A percentile compares a stretch with the other conserved stretches of the same genome.
phyloP scores from a whole-genome alignment of 306 rosid species.

The Medicago ruthenica region DNA sequence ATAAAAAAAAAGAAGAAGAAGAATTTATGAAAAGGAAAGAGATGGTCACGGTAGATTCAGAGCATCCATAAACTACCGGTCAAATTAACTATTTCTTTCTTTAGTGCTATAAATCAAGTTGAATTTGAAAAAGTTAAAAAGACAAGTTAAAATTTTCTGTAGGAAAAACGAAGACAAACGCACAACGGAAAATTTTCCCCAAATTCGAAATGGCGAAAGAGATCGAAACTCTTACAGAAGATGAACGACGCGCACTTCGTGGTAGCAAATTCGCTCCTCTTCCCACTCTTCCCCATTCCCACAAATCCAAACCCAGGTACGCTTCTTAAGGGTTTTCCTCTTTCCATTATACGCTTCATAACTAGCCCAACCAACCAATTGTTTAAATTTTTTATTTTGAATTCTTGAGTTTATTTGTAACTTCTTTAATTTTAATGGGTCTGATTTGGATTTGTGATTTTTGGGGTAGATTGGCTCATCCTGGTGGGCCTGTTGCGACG shows the following conservation, averaged over 20 bases:
- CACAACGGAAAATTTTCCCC: background rate
- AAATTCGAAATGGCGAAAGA: slow-evolving; percentile 51
- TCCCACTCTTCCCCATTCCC: slow-evolving; percentile 53
- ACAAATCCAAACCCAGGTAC: slow-evolving; percentile 67
- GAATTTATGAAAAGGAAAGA: too few relatives aligned
- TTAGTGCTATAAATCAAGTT: slow-evolving; percentile 3
- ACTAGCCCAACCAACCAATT: background rate
- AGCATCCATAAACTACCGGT: background rate
- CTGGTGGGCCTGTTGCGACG: slow-evolving; percentile 89
- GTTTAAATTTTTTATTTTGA: slow-evolving; percentile 31
- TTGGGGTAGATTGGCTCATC: slow-evolving; percentile 79
- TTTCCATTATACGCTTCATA: background rate
- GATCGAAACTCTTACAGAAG: slow-evolving; percentile 71
- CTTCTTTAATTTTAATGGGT: slow-evolving; percentile 40
- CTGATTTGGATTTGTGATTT: slow-evolving; percentile 15
- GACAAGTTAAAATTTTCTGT: background rate
- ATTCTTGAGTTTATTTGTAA: background rate
- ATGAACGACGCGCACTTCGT: slow-evolving; percentile 79
- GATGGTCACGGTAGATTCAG: too few relatives aligned
- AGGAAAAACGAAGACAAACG: background rate
- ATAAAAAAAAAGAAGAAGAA: too few relatives aligned
- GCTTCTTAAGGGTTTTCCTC: slow-evolving; percentile 24
- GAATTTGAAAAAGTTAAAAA: slow-evolving; percentile 26
- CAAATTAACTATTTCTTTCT: background rate
- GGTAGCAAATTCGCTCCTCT: slow-evolving; percentile 99